Base-by-base conservation (phyloP, 768 basidiomycete genomes). In the Kwoniella botswanensis region DNA sequence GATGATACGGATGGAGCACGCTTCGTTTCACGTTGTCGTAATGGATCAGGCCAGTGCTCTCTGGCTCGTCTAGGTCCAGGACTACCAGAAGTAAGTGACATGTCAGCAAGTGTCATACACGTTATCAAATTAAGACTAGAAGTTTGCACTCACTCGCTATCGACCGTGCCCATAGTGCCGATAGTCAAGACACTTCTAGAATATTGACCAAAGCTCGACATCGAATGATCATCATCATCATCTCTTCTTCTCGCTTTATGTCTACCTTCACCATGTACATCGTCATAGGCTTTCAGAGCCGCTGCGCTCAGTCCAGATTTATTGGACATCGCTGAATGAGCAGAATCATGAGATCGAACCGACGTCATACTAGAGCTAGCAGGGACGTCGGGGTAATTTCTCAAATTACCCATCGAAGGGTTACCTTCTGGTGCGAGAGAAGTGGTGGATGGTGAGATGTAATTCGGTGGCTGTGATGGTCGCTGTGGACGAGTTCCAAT, bases 211-310 rank as follows among this genome's bases (percentile, higher is more conserved):
- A 76, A 74, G 53, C 78, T 81, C 22, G 78, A 79, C 67, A 76
- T 81, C 41, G 83, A 83, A 68, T 84, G 84, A 70, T 84, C 84
- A 63, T 82, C 81, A 54, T 82, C 81, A 29, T 78, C 79, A 73
- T 82, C 79, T 61, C 81, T 74, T 26, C 79, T 76, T 44, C 83
- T 79, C 22, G 84, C 81, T 65, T 84, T 84, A 65, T 80, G 77
- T 57, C 82, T 67, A 55, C 77, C 75, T 15, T 60, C 66, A 17
- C 63, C 67, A 21, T 71, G 70, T 54, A 61, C 24, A 17, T 53
- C 63, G 41, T 64, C 69, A 50, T 72, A 70, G n/a, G 65, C 68
- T n/a, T 71, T 66, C 24, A 72, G 63, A 9, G 69, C 67, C 2
- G 66, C 66, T 15, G 53, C 68, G 22, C 68, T 77, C 35, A 70